Evolutionary conservation across 306 rosid species (phyloP).

Genomic region (Vigna hirtella): DNA sequence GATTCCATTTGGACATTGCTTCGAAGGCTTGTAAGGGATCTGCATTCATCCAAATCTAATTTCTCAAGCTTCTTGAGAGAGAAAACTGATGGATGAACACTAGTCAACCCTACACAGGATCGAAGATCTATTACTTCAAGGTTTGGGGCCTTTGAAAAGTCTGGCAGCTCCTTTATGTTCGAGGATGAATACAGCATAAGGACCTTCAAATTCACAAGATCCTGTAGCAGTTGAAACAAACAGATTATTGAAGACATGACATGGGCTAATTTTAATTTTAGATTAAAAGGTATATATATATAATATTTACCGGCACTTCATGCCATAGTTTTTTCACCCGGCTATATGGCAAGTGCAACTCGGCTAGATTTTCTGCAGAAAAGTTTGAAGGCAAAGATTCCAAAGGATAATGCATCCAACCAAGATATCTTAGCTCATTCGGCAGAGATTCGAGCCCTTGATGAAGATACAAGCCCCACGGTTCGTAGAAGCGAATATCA

Average conservation of each 20-base stretch:
- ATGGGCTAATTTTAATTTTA: not conserved
- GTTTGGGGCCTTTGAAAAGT: constrained; percentile 37
- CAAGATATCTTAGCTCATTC: constrained; percentile 22
- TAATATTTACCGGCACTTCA: constrained; percentile 30
- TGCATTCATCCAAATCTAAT: constrained; percentile 17
- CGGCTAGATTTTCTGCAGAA: constrained; percentile 30
- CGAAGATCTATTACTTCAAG: constrained; percentile 20
- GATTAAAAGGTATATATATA: not conserved
- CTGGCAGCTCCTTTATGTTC: constrained; percentile 2
- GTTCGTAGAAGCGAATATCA: not conserved
- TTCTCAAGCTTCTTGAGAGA: constrained; percentile 19
- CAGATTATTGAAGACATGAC: not conserved
- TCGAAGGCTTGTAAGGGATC: not conserved
- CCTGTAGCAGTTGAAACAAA: constrained; percentile 16
- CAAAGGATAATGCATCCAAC: constrained; percentile 40
- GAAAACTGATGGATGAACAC: constrained; percentile 40
- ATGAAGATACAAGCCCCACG: not conserved
- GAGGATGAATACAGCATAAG: not conserved
- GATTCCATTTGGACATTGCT: constrained; percentile 4
- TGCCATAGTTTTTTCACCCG: constrained; percentile 42
- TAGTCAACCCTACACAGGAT: not conserved
- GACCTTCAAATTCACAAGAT: constrained; percentile 11
- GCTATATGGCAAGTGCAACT: constrained; percentile 28
- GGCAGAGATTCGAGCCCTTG: constrained; percentile 32
- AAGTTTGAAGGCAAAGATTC: constrained; percentile 42